Evolutionary conservation across 2,329 filamentous ascomycete species (phyloP), one percentile per base, ranked within the genome.

Genomic region (Trichoderma sp.): DNA sequence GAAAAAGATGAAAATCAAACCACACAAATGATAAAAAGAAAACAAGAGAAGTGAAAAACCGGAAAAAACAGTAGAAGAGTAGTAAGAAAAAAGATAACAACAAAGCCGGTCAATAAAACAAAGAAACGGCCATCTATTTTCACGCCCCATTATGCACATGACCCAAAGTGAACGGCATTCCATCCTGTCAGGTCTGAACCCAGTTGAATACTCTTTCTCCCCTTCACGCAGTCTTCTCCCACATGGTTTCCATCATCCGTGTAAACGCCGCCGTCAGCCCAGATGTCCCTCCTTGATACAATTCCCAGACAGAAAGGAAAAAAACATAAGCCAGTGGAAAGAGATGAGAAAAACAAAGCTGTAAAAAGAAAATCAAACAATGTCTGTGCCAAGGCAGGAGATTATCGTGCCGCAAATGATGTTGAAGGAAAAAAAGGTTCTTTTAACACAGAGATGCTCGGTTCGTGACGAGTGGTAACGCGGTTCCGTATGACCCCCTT

Each of bases 201-300:
- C 55, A 68, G 34, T 47, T 61, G 28, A 68, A 68, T 34, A 68
- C 66, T 70, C 58, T 63, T 70, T 39, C 43, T 30, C 57, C 20
- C 28, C 39, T 32, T 64, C 58, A 39, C 15, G 15, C 17, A 36
- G 9, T 30, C 34, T 30, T 47, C 34, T 63, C 26, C 68, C 50
- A 15, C 57, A 63, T 55, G 15, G 13, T 62, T 17, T 74, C 71
- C 61, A 36, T 70, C 68, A 58, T 68, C 55, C 73, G 43, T 72
- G 9, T 61, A 61, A 75, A 74, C 74, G 73, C 74, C 74, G 57
- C 77, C 77, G 68, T 72, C 75, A 76, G 74, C 73, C 75, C 75
- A 72, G 73, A 68, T n/a, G 55, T 57, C 64, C 73, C 65, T 68
- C 66, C 59, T 55, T 63, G 67, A 70, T 61, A 70, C 67, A 71